Base-by-base conservation (phyloP, 1,284 basidiomycete genomes). In the Irpex lacteus region DNA sequence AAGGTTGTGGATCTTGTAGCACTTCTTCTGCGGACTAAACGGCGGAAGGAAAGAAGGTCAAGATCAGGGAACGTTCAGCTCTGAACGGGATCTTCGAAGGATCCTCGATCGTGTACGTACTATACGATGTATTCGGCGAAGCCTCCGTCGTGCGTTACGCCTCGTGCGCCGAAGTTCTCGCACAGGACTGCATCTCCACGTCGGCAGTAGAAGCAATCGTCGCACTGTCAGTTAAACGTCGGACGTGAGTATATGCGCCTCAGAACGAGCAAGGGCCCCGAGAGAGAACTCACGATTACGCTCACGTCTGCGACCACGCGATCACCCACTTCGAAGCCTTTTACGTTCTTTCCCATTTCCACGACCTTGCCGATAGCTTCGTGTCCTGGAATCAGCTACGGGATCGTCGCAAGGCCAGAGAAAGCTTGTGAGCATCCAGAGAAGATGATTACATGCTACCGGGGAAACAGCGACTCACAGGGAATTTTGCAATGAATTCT, bases 1-100 rank as follows among this genome's bases (percentile, higher is more conserved):
- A 61, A 88, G 77, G 75, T 87, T 85, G 67, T 84, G 73, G 76
- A 88, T 84, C 74, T 83, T 83, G 80, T 83, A 88, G 65, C 82
- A 73, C 72, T 85, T 84, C 70, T 80, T 77, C 60, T 77, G 76
- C 62, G 81, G 74, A 73, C 38, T 38, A 50, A 50, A 15, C 9
- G 32, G 5, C 32, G 32, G 32, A 34, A 9, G 63, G 13, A 54
- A 26, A 2, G 9, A 21, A 19, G 32, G 55, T 8, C 15, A 15
- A 47, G n/a, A 3, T 47, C 40, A 47, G 40, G n/a, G 40, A 47
- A n/a, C 40, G 40, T 47, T 15, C 40, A 34, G 40, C 40, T 13
- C 1, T 11, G 40, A 47, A 47, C 4, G 40, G 40, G n/a, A 7
- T 47, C 11, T 19, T 18, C 21, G 40, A 49, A 58, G 5, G 44